These are phyloP conservation scores for Striga asiatica DNA, from an alignment of 257 asterid genomes.

Conservation along the genomic window DNA sequence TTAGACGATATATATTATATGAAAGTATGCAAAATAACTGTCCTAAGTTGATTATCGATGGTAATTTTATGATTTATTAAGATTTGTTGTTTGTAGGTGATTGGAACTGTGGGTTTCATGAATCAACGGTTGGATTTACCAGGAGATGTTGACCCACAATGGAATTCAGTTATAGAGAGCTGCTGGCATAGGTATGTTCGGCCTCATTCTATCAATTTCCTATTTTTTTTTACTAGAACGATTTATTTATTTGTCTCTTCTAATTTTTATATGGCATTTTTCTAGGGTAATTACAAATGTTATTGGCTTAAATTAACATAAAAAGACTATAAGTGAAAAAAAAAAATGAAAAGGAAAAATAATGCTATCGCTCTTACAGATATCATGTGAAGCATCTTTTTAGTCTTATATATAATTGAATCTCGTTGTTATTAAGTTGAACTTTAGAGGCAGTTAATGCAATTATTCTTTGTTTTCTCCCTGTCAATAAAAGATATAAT, in stretches of 20 bases:
- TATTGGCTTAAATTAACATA: no score
- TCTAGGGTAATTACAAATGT: no score
- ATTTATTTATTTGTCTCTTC: background rate
- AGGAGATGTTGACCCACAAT: slow-evolving; percentile 54
- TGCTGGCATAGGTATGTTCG: slow-evolving; percentile 70
- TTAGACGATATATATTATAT: background rate
- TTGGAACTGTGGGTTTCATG: slow-evolving; percentile 99
- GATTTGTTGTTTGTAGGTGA: slow-evolving; percentile 42
- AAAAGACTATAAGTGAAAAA: no score
- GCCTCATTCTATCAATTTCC: background rate
- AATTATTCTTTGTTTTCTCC: background rate
- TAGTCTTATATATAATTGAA: no score
- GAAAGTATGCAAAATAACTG: background rate
- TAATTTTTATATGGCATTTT: no score
- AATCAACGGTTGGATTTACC: slow-evolving; percentile 81
- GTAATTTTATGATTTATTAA: background rate
- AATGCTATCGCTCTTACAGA: no score
- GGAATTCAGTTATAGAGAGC: slow-evolving; percentile 81
- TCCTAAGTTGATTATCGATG: background rate
- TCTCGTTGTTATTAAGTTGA: background rate
- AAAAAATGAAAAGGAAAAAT: no score
- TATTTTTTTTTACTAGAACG: background rate
- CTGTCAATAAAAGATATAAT: no score
- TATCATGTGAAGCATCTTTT: no score
- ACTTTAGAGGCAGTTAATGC: background rate